Evolutionary conservation across 2,329 filamentous ascomycete genomes (phyloP).

Genomic region (Fusarium dimerum): DNA sequence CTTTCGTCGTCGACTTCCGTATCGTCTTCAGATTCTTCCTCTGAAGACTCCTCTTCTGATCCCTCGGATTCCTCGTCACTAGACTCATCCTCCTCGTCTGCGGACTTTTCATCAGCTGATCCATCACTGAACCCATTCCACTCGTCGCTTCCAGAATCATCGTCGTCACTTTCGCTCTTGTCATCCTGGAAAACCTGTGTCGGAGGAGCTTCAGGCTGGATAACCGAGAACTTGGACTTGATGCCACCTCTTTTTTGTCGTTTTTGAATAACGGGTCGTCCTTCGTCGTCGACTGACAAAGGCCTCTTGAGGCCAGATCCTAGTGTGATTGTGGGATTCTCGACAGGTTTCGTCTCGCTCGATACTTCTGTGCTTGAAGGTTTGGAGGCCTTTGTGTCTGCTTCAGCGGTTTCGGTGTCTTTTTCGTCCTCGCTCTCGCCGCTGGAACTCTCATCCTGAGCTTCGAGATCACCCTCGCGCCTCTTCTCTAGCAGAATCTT

Average conservation of each 20-base stretch:
- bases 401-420: neutral
- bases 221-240: slow-evolving; percentile 53
- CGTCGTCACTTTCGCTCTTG: slow-evolving; percentile 11
- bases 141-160: slow-evolving; percentile 43
- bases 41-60: slow-evolving; percentile 31
- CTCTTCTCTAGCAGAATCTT: slow-evolving; percentile 53
- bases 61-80: slow-evolving; percentile 31
- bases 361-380: slow-evolving; percentile 1
- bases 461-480: slow-evolving; percentile 23
- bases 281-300: slow-evolving; percentile 75
- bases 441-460: slow-evolving; percentile 28
- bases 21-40: slow-evolving; percentile 33
- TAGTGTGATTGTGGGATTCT: slow-evolving; percentile 30
- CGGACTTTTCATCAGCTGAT: slow-evolving; percentile 34
- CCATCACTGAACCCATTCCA: slow-evolving; percentile 65
- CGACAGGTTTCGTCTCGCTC: slow-evolving; percentile 4
- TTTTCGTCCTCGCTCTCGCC: slow-evolving; percentile 17
- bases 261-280: slow-evolving; percentile 80
- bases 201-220: slow-evolving; percentile 41
- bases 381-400: neutral
- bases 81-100: slow-evolving; percentile 22
- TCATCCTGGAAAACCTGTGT: slow-evolving; percentile 35
- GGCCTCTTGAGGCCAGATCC: slow-evolving; percentile 88
- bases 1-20: slow-evolving; percentile 33
- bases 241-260: slow-evolving; percentile 71